These are phyloP conservation scores for Colletotrichum destructivum DNA, from an alignment of 2,329 filamentous ascomycete genomes.

Conservation along the genomic window DNA sequence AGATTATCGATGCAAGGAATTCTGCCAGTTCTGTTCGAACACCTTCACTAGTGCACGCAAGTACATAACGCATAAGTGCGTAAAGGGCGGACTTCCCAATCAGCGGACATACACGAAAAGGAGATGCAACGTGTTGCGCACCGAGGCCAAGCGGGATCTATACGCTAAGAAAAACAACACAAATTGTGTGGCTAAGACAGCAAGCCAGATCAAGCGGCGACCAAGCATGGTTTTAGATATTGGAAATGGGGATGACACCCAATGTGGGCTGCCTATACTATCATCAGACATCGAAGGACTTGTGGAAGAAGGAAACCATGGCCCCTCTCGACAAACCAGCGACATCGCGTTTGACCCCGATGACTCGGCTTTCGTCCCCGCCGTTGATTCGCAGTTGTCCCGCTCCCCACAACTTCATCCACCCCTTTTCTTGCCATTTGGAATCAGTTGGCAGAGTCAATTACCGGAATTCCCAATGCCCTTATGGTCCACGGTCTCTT, in stretches of 20 bases:
- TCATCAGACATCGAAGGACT: not conserved
- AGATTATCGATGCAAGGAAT: not conserved
- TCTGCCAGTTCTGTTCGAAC: not conserved
- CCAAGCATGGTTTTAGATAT: not conserved
- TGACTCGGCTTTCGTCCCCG: not conserved
- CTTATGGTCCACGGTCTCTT: not conserved
- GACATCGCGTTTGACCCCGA: not conserved
- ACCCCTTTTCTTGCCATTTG: not conserved
- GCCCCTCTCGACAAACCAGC: not conserved
- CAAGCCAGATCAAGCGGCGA: not conserved
- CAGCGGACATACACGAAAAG: not conserved
- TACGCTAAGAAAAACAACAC: not conserved
- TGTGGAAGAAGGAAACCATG: not conserved
- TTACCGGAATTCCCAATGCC: not conserved
- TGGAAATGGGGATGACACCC: not conserved
- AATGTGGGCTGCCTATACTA: not conserved
- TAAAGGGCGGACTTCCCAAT: not conserved
- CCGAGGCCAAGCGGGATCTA: not conserved
- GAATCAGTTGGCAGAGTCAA: not conserved
- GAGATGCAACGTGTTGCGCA: not conserved
- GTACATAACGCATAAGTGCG: not conserved
- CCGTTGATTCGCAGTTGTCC: not conserved
- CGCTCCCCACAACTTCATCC: not conserved
- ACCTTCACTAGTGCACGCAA: not conserved
- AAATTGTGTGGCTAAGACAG: not conserved